Conservation (phyloP, 768 basidiomycete genomes). For the Rhizopogon vesiculosus region DNA sequence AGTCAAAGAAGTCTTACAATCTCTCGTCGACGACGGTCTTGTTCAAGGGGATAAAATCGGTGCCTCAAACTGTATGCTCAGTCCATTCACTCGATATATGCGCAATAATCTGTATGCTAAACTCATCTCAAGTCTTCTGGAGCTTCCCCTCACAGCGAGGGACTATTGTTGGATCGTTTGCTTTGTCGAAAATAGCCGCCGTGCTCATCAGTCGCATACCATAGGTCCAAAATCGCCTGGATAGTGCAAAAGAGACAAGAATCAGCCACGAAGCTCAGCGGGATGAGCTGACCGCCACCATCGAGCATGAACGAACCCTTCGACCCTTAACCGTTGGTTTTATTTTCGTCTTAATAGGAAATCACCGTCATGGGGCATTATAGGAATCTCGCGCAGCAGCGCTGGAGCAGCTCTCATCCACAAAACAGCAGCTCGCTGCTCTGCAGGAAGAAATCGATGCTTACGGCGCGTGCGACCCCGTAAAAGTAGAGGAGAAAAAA, state of each 20-base stretch:
- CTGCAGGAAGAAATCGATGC: slow-evolving; percentile 68
- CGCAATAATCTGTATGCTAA: background rate
- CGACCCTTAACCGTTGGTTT: slow-evolving; percentile 54
- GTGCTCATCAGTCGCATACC: background rate
- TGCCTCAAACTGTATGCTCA: slow-evolving; percentile 75
- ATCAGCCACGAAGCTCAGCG: slow-evolving; percentile 41
- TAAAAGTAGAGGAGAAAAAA: slow-evolving; percentile 71
- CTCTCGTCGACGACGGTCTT: slow-evolving; percentile 80
- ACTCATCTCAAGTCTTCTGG: slow-evolving; percentile 71
- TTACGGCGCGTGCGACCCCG: slow-evolving; percentile 84
- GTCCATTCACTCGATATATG: slow-evolving; percentile 18
- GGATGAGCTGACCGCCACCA: slow-evolving; percentile 39
- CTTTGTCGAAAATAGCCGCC: background rate
- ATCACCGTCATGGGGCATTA: background rate
- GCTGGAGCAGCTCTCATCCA: slow-evolving; percentile 43
- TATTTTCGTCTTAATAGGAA: background rate
- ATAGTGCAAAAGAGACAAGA: slow-evolving; percentile 43
- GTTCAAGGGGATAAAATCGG: slow-evolving; percentile 92
- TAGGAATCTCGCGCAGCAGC: slow-evolving; percentile 56
- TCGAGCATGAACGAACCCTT: slow-evolving; percentile 47
- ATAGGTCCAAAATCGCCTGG: slow-evolving; percentile 57
- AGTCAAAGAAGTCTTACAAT: slow-evolving; percentile 88
- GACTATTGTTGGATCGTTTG: slow-evolving; percentile 46
- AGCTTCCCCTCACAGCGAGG: slow-evolving; percentile 90
- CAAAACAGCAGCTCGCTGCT: slow-evolving; percentile 43